Evolutionary conservation across 192 early-diverging fungal species (phyloP).

Genomic region (Backusella psychrophila): DNA sequence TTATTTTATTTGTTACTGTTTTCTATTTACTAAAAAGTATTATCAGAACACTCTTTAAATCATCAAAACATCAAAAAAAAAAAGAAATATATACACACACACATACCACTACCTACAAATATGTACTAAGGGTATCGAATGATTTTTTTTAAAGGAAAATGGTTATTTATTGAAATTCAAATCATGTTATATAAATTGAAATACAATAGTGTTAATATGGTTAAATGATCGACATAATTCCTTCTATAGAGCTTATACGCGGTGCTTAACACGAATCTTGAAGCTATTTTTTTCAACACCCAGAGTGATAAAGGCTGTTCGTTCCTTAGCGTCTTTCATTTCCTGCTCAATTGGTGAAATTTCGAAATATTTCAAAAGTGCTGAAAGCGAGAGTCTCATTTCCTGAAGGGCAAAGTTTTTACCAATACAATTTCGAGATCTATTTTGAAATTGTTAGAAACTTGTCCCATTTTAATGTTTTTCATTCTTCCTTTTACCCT

Average conservation of each 20-base stretch:
- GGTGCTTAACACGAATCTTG: neutral
- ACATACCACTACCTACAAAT: no score
- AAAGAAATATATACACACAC: no score
- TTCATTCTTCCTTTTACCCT: conserved; percentile 17
- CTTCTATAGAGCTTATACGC: neutral
- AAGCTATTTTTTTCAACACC: neutral
- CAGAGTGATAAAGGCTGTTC: conserved; percentile 7
- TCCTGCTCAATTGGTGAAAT: conserved; percentile 33
- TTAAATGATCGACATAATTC: no score
- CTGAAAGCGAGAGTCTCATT: conserved; percentile 41
- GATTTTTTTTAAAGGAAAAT: no score
- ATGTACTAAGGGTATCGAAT: no score
- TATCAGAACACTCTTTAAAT: no score
- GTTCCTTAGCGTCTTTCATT: conserved; percentile 13
- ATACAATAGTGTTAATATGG: no score
- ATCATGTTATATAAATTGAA: no score
- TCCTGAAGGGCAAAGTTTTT: conserved; percentile 49
- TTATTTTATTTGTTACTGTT: no score
- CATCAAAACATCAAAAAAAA: no score
- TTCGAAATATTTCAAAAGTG: conserved; percentile 41
- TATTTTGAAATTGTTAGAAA: neutral
- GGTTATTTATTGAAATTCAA: no score
- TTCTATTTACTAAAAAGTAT: no score
- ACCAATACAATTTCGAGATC: conserved; percentile 48
- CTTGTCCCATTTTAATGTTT: conserved; percentile 17